Base-by-base conservation (phyloP, 768 basidiomycete genomes). In the Pulveroboletus sp. region DNA sequence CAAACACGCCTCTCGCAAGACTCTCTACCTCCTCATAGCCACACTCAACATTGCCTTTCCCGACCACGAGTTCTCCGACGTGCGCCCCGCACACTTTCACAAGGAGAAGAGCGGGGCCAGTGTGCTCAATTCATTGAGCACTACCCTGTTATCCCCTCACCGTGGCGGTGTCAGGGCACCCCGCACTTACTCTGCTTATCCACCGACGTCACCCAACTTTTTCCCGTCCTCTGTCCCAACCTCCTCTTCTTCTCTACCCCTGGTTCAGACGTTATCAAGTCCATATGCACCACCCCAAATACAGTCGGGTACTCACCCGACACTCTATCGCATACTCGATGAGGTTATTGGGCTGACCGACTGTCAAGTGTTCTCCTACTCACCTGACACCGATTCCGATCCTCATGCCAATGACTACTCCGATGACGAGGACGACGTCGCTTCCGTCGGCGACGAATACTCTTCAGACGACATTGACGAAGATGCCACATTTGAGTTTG, bases 1-100 rank as follows among this genome's bases (percentile, higher is more conserved):
- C 75, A 84, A 89, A 62, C 86, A 84, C 38, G 75, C 79, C 40
- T 85, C 87, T 31, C 78, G 92, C 61, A 96, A 95, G 79, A 94
- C 90, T 4, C 84, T 96, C 50, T 96, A 93, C 75, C 83, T 94
- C 43, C 86, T 98, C 66, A 96, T 98, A 62, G 89, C 92, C 30
- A 93, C 93, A 3, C 85, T 99, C 61, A 99, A 99, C 74, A 82
- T 92, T 62, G 94, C 95, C 6, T 99, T 94, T 65, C 95, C 95
- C 2, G 95, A 98, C 78, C 81, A 97, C 73, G 94, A 97, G 64
- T 99, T 98, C 74, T 89, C 90, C 7, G 86, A 90, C 66, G 86
- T 96, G 45, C 82, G 87, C 26, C 89, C 93, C 0, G 84, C 85
- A 9, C 87, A 95, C 60, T 99, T 99, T 70, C 83, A 79, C 64